phyloP scores from a whole-genome alignment of 768 basidiomycete species.

The Trametes cubensis region DNA sequence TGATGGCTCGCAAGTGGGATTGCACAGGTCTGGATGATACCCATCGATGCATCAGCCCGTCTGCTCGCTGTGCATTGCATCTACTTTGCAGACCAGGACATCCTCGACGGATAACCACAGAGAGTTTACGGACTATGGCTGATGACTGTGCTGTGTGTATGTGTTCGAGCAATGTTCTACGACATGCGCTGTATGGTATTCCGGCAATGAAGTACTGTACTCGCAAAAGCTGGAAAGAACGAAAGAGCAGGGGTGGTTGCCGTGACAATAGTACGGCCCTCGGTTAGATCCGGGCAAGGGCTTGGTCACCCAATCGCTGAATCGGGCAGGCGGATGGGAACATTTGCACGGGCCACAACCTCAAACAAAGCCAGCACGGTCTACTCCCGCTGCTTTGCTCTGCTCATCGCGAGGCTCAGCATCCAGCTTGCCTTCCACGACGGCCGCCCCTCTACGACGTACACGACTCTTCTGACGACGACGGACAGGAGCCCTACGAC shows the following conservation, averaged over 20 bases:
- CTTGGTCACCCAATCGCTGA: conserved; percentile 8
- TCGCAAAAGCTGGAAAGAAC: neutral
- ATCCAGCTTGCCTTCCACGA: conserved; percentile 18
- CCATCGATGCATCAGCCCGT: conserved; percentile 6
- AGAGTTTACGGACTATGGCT: neutral
- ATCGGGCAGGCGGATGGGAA: conserved; percentile 8
- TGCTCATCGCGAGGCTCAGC: neutral
- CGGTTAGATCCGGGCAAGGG: conserved; percentile 24
- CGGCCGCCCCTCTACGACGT: conserved; percentile 13
- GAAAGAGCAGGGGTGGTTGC: conserved; percentile 16
- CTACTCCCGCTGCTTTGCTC: conserved; percentile 1
- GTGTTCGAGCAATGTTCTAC: neutral
- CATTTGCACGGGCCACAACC: conserved; percentile 14
- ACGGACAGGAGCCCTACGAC: conserved; percentile 2
- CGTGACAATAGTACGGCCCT: conserved; percentile 24
- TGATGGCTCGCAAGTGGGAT: neutral
- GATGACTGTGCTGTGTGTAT: neutral
- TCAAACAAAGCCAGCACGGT: conserved; percentile 19
- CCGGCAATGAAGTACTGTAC: neutral
- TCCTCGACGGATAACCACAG: neutral
- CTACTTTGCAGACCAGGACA: too few species aligned
- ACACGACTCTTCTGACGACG: conserved; percentile 4
- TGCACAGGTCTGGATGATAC: conserved; percentile 8
- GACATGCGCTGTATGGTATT: neutral
- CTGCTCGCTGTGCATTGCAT: neutral